Evolutionary conservation across 108 stramenopile species (phyloP), one percentile per base, ranked within the genome.

Genomic region (Nannochloropsis salina): DNA sequence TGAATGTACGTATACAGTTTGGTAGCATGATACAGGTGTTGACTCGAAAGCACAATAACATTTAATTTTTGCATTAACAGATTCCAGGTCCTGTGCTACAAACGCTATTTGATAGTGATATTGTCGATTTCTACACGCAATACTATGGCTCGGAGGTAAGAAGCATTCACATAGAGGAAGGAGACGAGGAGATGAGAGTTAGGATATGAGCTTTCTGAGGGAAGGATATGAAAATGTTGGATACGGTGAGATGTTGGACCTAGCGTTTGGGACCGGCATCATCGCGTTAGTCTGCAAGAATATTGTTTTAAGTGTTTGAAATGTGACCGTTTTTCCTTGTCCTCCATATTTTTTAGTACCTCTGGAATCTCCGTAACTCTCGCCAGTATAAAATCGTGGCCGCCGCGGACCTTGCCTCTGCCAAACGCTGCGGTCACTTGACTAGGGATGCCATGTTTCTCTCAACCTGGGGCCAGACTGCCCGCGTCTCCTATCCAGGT

Each of bases 381-480:
- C 61, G 61, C 61, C 61, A 74, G 61, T 74, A 74, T n/a, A 74
- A 74, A n/a, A 74, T 74, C 61, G 61, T 74, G 3, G 61, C 61
- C n/a, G 61, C 61, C 6, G 61, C 61, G 15, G 61, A 74, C 6
- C 15, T 74, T 74, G 3, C 61, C 61, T 74, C 61, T 3, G 61
- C 61, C 61, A 74, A 74, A 74, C 61, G 61, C 61, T 74, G 61
- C 0, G 61, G 61, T n/a, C 61, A 74, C 6, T n/a, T 74, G 61
- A 74, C 61, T 15, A n/a, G n/a, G 8, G 61, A 74, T n/a, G 61
- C 61, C 61, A 74, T 74, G 61, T 74, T 74, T 74, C 61, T 74
- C 6, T 74, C 61, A 3, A 74, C 61, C 4, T 74, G 61, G 61
- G 61, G 61, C 61, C 15, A 74, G 61, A 74, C 3, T n/a, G 15